Conservation (phyloP, 768 basidiomycete species). For the Mycena sanguinolenta region DNA sequence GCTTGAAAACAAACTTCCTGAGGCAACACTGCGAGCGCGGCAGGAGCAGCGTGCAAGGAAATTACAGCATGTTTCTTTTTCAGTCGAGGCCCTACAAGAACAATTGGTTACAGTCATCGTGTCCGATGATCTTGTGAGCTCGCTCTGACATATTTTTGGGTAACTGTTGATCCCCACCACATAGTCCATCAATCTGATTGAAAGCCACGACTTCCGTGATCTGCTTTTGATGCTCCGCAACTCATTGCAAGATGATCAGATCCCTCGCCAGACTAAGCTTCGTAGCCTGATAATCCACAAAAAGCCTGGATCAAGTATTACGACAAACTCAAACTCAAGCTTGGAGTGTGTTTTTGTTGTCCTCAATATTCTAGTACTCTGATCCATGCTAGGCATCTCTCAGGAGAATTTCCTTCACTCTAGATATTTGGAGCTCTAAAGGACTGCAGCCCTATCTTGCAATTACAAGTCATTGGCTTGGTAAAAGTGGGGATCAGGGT, state of each 20-base stretch:
- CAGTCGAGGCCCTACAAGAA: not conserved
- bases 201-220: conserved; percentile 14
- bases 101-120: not conserved
- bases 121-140: conserved; percentile 1
- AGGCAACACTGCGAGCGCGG: not conserved
- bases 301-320: conserved; percentile 1
- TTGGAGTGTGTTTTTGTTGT: not conserved
- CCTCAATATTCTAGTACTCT: not conserved
- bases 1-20: conserved; percentile 12
- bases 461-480: conserved; percentile 11
- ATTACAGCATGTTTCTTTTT: not conserved
- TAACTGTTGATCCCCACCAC: not conserved
- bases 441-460: conserved; percentile 7
- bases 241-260: conserved; percentile 8
- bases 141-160: not conserved
- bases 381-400: not conserved
- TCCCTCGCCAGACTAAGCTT: conserved; percentile 5
- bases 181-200: conserved; percentile 16
- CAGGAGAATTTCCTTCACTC: not conserved
- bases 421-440: conserved; percentile 9
- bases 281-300: not conserved
- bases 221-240: no score
- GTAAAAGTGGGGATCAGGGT: not conserved
- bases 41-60: not conserved
- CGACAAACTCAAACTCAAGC: no score